Evolutionary conservation across 768 basidiomycete genomes (phyloP).

Genomic region (Epithele typhae): DNA sequence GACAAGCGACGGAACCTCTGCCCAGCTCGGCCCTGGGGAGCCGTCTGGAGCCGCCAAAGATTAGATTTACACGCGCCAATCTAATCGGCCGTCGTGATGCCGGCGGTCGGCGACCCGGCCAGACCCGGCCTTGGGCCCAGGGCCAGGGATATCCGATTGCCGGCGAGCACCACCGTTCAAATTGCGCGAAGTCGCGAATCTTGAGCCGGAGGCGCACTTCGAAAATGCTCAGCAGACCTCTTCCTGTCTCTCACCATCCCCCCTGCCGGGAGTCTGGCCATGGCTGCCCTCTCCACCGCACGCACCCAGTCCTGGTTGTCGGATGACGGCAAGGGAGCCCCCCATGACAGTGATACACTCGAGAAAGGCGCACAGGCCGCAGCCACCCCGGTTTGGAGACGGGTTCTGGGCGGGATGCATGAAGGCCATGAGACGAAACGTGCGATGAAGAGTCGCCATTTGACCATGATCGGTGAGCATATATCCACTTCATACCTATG

Average conservation of each 20-base stretch:
- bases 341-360: conserved; percentile 2
- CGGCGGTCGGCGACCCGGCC: too few relatives aligned
- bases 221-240: neutral
- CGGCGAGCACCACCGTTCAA: too few relatives aligned
- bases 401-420: conserved; percentile 17
- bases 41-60: neutral
- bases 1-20: conserved; percentile 9
- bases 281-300: too few relatives aligned
- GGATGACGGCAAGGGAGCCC: conserved; percentile 4
- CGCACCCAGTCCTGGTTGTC: conserved; percentile 3
- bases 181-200: too few relatives aligned
- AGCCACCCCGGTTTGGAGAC: conserved; percentile 16
- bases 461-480: conserved; percentile 38
- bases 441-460: conserved; percentile 36
- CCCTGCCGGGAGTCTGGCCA: too few relatives aligned
- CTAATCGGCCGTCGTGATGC: too few relatives aligned
- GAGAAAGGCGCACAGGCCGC: conserved; percentile 8
- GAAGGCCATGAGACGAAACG: conserved; percentile 30
- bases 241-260: neutral
- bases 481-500: neutral
- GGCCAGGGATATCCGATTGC: too few relatives aligned
- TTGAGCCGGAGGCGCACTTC: too few relatives aligned
- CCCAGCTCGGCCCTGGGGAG: too few relatives aligned
- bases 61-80: too few relatives aligned
- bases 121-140: too few relatives aligned